Percentiles rank a stretch among this genome's conserved stretches.
These are phyloP conservation scores for Lentinula sp. DNA, from an alignment of 768 basidiomycete species.

Conservation along the genomic window DNA sequence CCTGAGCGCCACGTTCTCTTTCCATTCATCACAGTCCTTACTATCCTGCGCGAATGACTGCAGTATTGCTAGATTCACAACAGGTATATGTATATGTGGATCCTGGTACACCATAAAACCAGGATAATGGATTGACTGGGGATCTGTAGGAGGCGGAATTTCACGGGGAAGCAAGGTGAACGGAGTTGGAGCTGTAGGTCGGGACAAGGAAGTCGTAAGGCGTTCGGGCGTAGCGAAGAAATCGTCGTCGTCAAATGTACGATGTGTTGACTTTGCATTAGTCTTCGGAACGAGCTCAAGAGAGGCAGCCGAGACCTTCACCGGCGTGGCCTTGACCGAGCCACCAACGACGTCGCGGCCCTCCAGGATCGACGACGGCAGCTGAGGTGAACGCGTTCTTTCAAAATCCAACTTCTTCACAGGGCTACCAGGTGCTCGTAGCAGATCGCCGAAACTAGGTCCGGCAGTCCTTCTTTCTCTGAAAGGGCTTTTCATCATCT, in stretches of 20 bases:
- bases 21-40: slow-evolving; percentile 32
- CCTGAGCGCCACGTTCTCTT: slow-evolving; percentile 55
- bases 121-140: slow-evolving; percentile 59
- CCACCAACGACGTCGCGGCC: background rate
- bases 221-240: slow-evolving; percentile 16
- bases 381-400: slow-evolving; percentile 10
- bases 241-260: slow-evolving; percentile 10
- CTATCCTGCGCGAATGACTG: slow-evolving; percentile 9
- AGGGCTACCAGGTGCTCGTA: slow-evolving; percentile 35
- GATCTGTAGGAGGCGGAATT: slow-evolving; percentile 37
- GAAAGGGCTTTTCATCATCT: slow-evolving; percentile 29
- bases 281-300: slow-evolving; percentile 19
- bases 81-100: slow-evolving; percentile 29
- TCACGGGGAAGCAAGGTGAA: slow-evolving; percentile 26
- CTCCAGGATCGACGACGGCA: background rate
- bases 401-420: slow-evolving; percentile 52
- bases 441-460: slow-evolving; percentile 35
- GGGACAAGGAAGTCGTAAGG: slow-evolving; percentile 7
- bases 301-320: slow-evolving; percentile 18
- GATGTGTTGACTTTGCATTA: background rate
- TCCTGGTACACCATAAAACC: slow-evolving; percentile 59
- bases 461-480: slow-evolving; percentile 30
- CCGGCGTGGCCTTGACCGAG: slow-evolving; percentile 7
- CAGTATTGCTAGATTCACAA: slow-evolving; percentile 6
- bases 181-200: slow-evolving; percentile 9